Evolutionary conservation across 805 yeast genomes (phyloP), one percentile per base, ranked within the genome.

Genomic region (Lachancea dasiensis): DNA sequence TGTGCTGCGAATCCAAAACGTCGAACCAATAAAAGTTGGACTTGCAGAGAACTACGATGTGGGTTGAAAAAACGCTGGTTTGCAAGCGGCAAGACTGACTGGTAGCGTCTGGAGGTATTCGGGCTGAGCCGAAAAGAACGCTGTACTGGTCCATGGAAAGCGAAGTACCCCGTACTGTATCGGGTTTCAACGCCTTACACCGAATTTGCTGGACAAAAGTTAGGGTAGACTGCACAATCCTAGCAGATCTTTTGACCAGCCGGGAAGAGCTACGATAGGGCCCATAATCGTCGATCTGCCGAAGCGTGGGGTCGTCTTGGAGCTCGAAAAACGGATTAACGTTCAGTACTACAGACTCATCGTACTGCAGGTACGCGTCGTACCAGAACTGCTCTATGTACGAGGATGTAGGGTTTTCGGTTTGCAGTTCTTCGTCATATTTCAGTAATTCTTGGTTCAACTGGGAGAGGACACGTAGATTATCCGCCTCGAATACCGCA

Each of bases 11-110:
- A 60, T 86, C 94, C 50, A 87, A 65, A 1, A 87, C 97, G 56
- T 87, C 95, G 57, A 87, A 87, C 95, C 96, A 87, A 63, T 87
- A 87, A 60, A 86, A 85, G 60, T 87, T 95, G 2, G 95, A 83
- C 52, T 83, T 79, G 45, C 86, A 79, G 58, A 86, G 64, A 11
- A 87, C 89, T 7, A 86, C 80, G 25, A 87, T 77, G 59, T 87
- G 96, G 51, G 78, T 82, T 1, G 92, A 78, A 7, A 77, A 67
- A 6, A 70, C 56, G 59, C 85, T 95, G 1, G 85, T 74, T 60
- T 86, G 95, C 79, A 87, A 77, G 39, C 83, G 76, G 60, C 97
- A 87, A 1, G 63, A 53, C 15, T 46, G 40, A 27, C 50, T 54
- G 3, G 95, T 94, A 2, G 75, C 70, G 16, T 72, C 69, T 1